Evolutionary conservation across 2,329 filamentous ascomycete genomes (phyloP).

Genomic region (Trichothecium roseum): DNA sequence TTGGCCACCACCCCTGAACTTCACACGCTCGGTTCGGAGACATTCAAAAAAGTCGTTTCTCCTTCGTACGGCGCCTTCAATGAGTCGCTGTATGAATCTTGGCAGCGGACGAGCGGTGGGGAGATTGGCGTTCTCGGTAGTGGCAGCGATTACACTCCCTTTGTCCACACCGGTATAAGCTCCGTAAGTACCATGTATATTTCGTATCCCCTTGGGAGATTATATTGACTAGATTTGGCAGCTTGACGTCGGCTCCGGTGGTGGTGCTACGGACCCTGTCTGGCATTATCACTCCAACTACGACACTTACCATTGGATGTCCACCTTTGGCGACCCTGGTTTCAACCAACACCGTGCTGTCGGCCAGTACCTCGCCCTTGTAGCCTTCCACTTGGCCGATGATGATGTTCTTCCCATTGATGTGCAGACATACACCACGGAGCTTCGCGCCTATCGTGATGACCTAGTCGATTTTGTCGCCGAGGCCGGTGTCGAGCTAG

Average conservation of each 20-base stretch:
- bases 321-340: constrained; percentile 59
- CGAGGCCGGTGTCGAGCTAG: constrained; percentile 20
- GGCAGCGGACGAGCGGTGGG: constrained; percentile 22
- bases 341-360: constrained; percentile 51
- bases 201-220: not conserved
- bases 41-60: constrained; percentile 46
- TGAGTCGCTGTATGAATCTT: constrained; percentile 28
- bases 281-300: constrained; percentile 81
- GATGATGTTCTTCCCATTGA: constrained; percentile 28
- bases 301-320: constrained; percentile 79
- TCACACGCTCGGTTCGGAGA: constrained; percentile 53
- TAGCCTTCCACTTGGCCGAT: constrained; percentile 26
- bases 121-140: constrained; percentile 46
- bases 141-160: constrained; percentile 58
- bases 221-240: constrained; percentile 27
- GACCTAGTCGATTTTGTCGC: constrained; percentile 22
- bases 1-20: constrained; percentile 56
- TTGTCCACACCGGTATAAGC: constrained; percentile 43
- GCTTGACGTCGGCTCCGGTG: constrained; percentile 46
- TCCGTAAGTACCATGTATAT: constrained; percentile 15
- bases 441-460: constrained; percentile 26
- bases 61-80: constrained; percentile 46
- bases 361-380: constrained; percentile 33
- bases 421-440: constrained; percentile 27
- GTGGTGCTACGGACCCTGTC: constrained; percentile 36